Conservation (phyloP, 768 basidiomycete genomes). For the Xerocomus spinulosus region DNA sequence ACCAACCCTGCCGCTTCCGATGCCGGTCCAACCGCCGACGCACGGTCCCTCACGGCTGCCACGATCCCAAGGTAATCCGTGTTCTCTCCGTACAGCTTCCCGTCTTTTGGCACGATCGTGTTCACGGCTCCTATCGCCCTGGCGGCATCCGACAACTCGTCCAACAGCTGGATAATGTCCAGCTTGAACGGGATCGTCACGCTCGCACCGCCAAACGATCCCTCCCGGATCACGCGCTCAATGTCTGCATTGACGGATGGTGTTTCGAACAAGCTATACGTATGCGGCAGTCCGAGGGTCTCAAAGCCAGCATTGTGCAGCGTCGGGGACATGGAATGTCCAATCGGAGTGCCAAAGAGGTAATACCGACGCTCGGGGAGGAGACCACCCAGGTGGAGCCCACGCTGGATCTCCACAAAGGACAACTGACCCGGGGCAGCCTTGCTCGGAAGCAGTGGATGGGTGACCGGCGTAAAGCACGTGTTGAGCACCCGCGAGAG, state of each 20-base stretch:
- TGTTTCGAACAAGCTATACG: slow-evolving; percentile 77
- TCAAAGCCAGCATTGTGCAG: slow-evolving; percentile 89
- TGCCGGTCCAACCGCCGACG: slow-evolving; percentile 32
- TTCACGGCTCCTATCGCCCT: slow-evolving; percentile 91
- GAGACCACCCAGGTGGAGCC: slow-evolving; percentile 75
- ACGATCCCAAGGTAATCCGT: slow-evolving; percentile 93
- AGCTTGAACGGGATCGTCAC: slow-evolving; percentile 97
- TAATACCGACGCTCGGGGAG: slow-evolving; percentile 72
- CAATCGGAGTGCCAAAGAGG: slow-evolving; percentile 87
- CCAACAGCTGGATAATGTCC: slow-evolving; percentile 80
- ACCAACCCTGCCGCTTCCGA: slow-evolving; percentile 56
- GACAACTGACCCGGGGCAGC: slow-evolving; percentile 95
- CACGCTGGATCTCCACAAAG: slow-evolving; percentile 79
- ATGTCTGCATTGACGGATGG: slow-evolving; percentile 59
- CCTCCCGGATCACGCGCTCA: slow-evolving; percentile 52
- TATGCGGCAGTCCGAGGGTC: slow-evolving; percentile 77
- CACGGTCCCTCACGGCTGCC: slow-evolving; percentile 43
- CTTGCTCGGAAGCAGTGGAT: slow-evolving; percentile 76
- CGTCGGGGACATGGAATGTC: slow-evolving; percentile 86
- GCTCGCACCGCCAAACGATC: slow-evolving; percentile 89
- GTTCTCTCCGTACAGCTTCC: slow-evolving; percentile 81
- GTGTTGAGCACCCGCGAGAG: slow-evolving; percentile 84
- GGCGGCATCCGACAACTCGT: slow-evolving; percentile 76
- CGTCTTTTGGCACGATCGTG: slow-evolving; percentile 58
- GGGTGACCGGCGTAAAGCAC: slow-evolving; percentile 87